Conservation (phyloP, 306 rosid species). For the Potentilla sterilis region DNA sequence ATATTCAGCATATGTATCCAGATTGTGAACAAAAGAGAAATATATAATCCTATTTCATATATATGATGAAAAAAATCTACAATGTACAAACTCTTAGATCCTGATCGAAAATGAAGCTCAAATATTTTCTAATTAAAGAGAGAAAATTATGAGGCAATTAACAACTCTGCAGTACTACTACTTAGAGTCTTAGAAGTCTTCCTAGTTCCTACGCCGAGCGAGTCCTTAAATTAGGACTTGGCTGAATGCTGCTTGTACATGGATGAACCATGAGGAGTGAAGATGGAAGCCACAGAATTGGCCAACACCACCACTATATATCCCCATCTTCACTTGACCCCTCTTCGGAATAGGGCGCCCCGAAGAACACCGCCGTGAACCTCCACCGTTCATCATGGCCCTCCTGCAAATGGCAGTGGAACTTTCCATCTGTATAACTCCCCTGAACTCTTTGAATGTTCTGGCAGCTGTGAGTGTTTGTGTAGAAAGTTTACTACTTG, state of each 20-base stretch:
- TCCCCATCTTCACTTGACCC: conserved; percentile 63
- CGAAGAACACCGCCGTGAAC: conserved; percentile 24
- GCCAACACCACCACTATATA: conserved; percentile 61
- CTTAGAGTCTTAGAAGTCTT: no score
- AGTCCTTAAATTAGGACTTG: neutral
- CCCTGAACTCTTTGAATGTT: neutral
- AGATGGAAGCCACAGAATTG: conserved; percentile 60
- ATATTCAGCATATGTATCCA: no score
- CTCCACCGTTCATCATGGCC: conserved; percentile 33
- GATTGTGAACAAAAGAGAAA: no score
- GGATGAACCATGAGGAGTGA: conserved; percentile 16
- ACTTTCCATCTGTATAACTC: conserved; percentile 30
- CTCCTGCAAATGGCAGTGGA: conserved; percentile 6
- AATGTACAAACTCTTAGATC: no score
- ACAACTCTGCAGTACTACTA: no score
- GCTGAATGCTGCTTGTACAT: neutral
- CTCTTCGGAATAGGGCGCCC: conserved; percentile 64
- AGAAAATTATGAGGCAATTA: no score
- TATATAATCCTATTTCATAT: no score
- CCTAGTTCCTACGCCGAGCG: no score
- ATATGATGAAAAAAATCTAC: no score
- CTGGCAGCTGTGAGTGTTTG: neutral
- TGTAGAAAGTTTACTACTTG: neutral
- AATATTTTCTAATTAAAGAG: no score
- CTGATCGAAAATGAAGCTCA: no score